Evolutionary conservation across 352 stramenopile genomes (phyloP), one percentile per base, ranked within the genome.

Genomic region (Phytophthora aleatoria): DNA sequence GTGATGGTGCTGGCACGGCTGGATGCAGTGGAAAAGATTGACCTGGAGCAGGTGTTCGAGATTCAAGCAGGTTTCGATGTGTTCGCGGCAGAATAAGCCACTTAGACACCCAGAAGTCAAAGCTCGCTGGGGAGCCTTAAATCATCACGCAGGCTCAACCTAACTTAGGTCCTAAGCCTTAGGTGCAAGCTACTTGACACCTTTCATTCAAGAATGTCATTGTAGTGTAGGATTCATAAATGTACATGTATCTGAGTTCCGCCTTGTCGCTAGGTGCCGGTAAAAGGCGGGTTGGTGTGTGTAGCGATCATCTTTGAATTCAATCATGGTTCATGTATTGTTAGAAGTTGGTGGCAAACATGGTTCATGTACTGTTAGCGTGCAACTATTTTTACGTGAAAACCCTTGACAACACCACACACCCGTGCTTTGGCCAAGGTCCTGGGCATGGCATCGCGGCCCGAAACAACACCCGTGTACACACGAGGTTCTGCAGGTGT

Each of bases 31-130:
- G 41, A 76, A 43, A 50, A 61, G 35, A 79, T 90, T 42, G 65
- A 75, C 0, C 16, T 68, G 11, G 79, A 90, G 53, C 61, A 79
- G 67, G 72, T 88, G 16, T 78, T 87, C 45, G 56, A 74, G 13
- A 57, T 73, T n/a, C 61, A 69, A 64, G 43, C 24, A 54, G 47
- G 39, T 54, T 36, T 8, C 27, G 33, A 15, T 1, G 3, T 36
- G 7, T 45, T 47, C 27, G 24, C 50, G 8, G 12, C 50, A 28
- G 36, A 45, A 27, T 57, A 48, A 39, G 35, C 27, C 27, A 48
- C 35, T 30, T 43, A 16, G 12, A 53, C 27, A 53, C 41, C 27
- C 39, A 45, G 33, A 30, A 44, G 43, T 11, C 42, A 6, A 56
- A 15, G 48, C 35, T 36, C 8, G 31, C 31, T 12, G 31, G 31